Conservation (phyloP, 345 rosid species). For the Syzygium grande region DNA sequence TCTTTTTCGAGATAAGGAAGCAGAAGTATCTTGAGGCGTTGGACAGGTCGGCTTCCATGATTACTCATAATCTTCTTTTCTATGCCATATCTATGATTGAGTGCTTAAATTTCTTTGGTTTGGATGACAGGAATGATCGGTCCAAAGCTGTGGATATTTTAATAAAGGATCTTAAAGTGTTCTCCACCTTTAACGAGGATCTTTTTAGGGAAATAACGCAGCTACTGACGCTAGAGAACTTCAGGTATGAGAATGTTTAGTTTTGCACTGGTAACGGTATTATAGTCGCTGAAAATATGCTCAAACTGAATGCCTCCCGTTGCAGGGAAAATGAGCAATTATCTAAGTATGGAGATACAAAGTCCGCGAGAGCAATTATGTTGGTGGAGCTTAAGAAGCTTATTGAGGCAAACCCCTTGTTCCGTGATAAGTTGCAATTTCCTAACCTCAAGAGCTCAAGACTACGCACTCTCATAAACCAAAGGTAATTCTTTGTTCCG, state of each 20-base stretch:
- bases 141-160: slow-evolving; percentile 92
- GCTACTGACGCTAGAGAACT: slow-evolving; percentile 85
- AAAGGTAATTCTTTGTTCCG: slow-evolving; percentile 37
- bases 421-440: slow-evolving; percentile 94
- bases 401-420: slow-evolving; percentile 94
- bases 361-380: slow-evolving; percentile 96
- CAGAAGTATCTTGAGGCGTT: slow-evolving; percentile 98
- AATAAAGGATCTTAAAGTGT: slow-evolving; percentile 93
- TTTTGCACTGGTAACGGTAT: neutral
- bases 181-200: slow-evolving; percentile 92
- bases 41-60: slow-evolving; percentile 57
- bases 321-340: slow-evolving; percentile 95
- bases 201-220: slow-evolving; percentile 96
- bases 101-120: neutral
- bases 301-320: neutral
- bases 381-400: slow-evolving; percentile 96
- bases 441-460: slow-evolving; percentile 90
- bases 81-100: neutral
- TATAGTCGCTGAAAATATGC: slow-evolving; percentile 2
- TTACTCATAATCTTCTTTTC: neutral
- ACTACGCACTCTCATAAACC: slow-evolving; percentile 87
- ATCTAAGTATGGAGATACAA: slow-evolving; percentile 96
- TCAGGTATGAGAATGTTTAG: slow-evolving; percentile 35
- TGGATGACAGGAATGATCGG: slow-evolving; percentile 67
- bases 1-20: slow-evolving; percentile 98